Evolutionary conservation across 2,329 filamentous ascomycete species (phyloP).

Genomic region (Ophiocordyceps unilateralis): DNA sequence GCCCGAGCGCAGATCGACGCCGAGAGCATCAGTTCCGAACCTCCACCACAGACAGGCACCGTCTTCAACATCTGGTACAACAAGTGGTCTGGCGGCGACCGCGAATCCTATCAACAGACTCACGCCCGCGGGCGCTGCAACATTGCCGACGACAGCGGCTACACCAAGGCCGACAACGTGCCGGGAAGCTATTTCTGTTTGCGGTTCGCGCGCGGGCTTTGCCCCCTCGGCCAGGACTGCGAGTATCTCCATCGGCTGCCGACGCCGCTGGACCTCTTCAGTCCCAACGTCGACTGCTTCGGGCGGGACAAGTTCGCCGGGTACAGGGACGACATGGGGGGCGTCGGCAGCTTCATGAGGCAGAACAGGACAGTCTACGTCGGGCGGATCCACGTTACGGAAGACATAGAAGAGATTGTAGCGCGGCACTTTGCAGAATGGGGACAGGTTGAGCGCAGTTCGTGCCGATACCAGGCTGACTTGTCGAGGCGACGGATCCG

Average conservation of each 20-base stretch:
- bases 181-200: conserved; percentile 81
- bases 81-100: conserved; percentile 92
- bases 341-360: conserved; percentile 82
- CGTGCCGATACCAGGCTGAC: conserved; percentile 5
- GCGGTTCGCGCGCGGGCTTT: conserved; percentile 69
- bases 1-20: conserved; percentile 85
- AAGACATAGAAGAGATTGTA: conserved; percentile 94
- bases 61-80: conserved; percentile 91
- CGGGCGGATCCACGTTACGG: conserved; percentile 83
- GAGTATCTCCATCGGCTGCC: conserved; percentile 85
- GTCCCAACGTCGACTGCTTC: conserved; percentile 89
- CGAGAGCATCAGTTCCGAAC: conserved; percentile 63
- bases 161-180: conserved; percentile 60
- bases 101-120: conserved; percentile 77
- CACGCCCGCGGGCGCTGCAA: conserved; percentile 82
- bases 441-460: conserved; percentile 72
- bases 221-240: conserved; percentile 81
- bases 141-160: conserved; percentile 61
- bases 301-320: conserved; percentile 74
- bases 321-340: conserved; percentile 95
- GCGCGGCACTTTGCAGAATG: conserved; percentile 92
- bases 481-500: neutral
- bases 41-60: conserved; percentile 80
- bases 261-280: conserved; percentile 74
- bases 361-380: conserved; percentile 91